Conservation (phyloP, 805 yeast genomes). For the Schwanniomyces occidentalis region DNA sequence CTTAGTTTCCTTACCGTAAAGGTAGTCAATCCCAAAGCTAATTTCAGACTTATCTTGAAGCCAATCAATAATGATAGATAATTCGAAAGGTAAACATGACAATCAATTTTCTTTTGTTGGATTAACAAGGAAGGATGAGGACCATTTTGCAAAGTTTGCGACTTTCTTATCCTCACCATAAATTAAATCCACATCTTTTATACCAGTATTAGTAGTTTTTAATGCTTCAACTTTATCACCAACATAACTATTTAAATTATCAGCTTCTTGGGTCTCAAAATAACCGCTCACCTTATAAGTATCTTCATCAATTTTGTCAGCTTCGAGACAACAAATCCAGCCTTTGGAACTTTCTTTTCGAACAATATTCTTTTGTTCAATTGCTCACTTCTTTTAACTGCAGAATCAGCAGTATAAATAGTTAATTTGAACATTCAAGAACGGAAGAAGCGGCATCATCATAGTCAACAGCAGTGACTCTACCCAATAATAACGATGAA, state of each 20-base stretch:
- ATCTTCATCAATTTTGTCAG: slow-evolving; percentile 20
- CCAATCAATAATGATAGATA: too few relatives aligned
- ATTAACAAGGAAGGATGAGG: slow-evolving; percentile 20
- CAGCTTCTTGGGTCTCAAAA: slow-evolving; percentile 22
- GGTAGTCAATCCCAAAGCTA: too few relatives aligned
- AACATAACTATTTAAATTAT: slow-evolving; percentile 14
- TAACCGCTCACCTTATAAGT: slow-evolving; percentile 20
- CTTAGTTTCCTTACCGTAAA: too few relatives aligned
- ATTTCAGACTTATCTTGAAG: too few relatives aligned
- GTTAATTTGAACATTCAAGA: slow-evolving; percentile 3
- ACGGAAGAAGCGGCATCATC: slow-evolving; percentile 1
- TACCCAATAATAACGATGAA: slow-evolving; percentile 46
- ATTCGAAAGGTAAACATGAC: too few relatives aligned
- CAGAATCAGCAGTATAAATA: neutral
- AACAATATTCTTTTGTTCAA: slow-evolving; percentile 6
- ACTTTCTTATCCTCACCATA: slow-evolving; percentile 10
- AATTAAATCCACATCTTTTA: slow-evolving; percentile 13
- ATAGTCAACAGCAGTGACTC: neutral
- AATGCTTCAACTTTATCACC: slow-evolving; percentile 17
- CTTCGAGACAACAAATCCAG: slow-evolving; percentile 25
- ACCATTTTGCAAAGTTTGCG: slow-evolving; percentile 20
- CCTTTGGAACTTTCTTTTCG: too few relatives aligned
- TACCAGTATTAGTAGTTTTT: slow-evolving; percentile 21
- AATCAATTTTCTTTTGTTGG: too few relatives aligned
- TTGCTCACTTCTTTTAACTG: too few relatives aligned